A percentile compares a stretch with the other conserved stretches of the same genome.
These are phyloP conservation scores for Colletotrichum sansevieriae DNA, from an alignment of 2,329 filamentous ascomycete species.

Conservation along the genomic window DNA sequence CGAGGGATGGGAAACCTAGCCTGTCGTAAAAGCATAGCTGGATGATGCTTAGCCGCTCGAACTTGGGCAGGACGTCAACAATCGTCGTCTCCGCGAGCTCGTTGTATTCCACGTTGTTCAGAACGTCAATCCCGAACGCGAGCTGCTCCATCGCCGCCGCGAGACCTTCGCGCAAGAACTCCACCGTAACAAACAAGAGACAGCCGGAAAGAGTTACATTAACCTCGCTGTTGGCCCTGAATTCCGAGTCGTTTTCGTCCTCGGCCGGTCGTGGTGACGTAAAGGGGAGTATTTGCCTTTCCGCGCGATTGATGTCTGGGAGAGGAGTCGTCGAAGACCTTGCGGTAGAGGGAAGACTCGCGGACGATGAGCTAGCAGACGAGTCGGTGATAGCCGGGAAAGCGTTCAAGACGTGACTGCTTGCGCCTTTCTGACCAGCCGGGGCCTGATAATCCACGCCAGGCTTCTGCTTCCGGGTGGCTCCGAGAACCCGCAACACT, in stretches of 20 bases:
- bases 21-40: slow-evolving; percentile 34
- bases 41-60: slow-evolving; percentile 34
- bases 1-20: slow-evolving; percentile 21
- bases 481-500: not conserved
- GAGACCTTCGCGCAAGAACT: slow-evolving; percentile 57
- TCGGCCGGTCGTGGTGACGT: slow-evolving; percentile 52
- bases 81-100: slow-evolving; percentile 23
- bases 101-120: slow-evolving; percentile 33
- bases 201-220: slow-evolving; percentile 58
- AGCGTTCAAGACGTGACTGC: not conserved
- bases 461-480: not conserved
- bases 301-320: slow-evolving; percentile 8
- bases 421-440: not conserved
- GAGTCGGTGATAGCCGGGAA: not conserved
- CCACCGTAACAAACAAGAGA: slow-evolving; percentile 65
- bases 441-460: not conserved
- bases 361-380: slow-evolving; percentile 21
- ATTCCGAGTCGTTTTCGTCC: slow-evolving; percentile 16
- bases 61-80: slow-evolving; percentile 28
- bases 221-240: slow-evolving; percentile 8
- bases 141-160: slow-evolving; percentile 32
- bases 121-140: slow-evolving; percentile 28
- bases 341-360: slow-evolving; percentile 3
- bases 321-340: slow-evolving; percentile 12
- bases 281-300: slow-evolving; percentile 44